These are phyloP conservation scores for Canna indica DNA, from an alignment of 176 grass and related monocot genomes.

Conservation along the genomic window DNA sequence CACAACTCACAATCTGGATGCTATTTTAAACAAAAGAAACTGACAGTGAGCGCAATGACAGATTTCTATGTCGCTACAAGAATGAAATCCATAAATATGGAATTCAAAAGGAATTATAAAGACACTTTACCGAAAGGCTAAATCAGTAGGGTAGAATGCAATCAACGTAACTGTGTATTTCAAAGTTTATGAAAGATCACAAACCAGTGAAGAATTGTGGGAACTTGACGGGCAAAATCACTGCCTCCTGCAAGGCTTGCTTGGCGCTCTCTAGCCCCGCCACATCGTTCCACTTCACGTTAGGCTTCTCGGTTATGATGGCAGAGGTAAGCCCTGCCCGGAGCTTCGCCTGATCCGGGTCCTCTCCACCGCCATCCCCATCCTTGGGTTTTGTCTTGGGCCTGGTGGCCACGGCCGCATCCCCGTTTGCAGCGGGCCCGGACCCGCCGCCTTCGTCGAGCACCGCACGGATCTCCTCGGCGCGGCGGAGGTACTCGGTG, in stretches of 20 bases:
- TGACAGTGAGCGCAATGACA: background rate
- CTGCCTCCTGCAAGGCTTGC: conserved; percentile 94
- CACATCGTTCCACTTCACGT: conserved; percentile 98
- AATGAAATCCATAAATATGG: background rate
- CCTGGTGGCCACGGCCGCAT: conserved; percentile 67
- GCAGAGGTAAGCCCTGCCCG: conserved; percentile 78
- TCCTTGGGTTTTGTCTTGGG: conserved; percentile 96
- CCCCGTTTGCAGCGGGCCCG: conserved; percentile 45
- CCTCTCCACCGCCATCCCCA: conserved; percentile 60
- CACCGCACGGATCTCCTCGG: conserved; percentile 95
- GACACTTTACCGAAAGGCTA: background rate
- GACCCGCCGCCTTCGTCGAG: conserved; percentile 81
- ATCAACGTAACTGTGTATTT: background rate
- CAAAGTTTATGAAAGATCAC: background rate
- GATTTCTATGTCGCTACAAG: background rate
- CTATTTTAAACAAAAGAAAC: background rate
- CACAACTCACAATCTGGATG: background rate
- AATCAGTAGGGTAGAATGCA: background rate
- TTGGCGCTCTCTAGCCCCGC: conserved; percentile 88
- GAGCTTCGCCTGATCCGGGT: conserved; percentile 82
- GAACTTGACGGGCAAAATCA: conserved; percentile 97
- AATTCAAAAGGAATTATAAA: background rate
- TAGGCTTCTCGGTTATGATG: conserved; percentile 91
- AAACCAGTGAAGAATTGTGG: conserved; percentile 97
- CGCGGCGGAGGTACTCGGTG: conserved; percentile 92